phyloP scores from a whole-genome alignment of 1,284 basidiomycete species.

The Exobasidium rhododendri region DNA sequence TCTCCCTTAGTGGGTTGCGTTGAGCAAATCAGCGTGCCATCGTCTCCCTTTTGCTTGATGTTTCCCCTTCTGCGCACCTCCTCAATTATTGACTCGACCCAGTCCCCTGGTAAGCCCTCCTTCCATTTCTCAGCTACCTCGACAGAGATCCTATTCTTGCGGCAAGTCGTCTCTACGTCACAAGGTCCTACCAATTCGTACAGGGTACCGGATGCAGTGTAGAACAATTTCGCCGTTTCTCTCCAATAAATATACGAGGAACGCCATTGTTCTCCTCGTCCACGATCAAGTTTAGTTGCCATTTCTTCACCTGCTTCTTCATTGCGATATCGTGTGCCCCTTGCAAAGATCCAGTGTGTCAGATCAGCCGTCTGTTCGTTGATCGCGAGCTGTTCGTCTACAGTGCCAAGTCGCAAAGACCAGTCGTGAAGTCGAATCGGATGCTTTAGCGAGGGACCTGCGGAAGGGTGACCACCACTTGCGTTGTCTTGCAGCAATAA shows the following conservation, averaged over 20 bases:
- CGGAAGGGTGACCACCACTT: too few relatives aligned
- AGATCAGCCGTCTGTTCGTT: not conserved
- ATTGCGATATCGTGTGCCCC: not conserved
- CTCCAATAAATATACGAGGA: not conserved
- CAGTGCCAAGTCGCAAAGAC: not conserved
- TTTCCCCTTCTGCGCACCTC: not conserved
- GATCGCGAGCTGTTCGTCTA: not conserved
- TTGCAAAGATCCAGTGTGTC: not conserved
- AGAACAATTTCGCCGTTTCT: not conserved
- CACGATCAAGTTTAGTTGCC: not conserved
- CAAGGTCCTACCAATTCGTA: slow-evolving; percentile 1
- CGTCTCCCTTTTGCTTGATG: not conserved
- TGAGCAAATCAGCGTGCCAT: not conserved
- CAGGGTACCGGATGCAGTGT: not conserved
- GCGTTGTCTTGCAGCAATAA: not conserved
- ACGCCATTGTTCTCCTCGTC: not conserved
- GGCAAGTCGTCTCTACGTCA: not conserved
- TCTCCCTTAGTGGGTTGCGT: not conserved
- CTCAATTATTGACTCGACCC: not conserved
- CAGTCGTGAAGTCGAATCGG: not conserved
- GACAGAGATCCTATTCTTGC: not conserved
- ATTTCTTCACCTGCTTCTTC: not conserved
- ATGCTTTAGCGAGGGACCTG: too few relatives aligned
- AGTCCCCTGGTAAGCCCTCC: not conserved
- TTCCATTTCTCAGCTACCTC: not conserved